Percentiles rank a stretch among this genome's conserved stretches.
Evolutionary conservation across 192 early-diverging fungal genomes (phyloP).

Genomic region (Backusella psychrophila): DNA sequence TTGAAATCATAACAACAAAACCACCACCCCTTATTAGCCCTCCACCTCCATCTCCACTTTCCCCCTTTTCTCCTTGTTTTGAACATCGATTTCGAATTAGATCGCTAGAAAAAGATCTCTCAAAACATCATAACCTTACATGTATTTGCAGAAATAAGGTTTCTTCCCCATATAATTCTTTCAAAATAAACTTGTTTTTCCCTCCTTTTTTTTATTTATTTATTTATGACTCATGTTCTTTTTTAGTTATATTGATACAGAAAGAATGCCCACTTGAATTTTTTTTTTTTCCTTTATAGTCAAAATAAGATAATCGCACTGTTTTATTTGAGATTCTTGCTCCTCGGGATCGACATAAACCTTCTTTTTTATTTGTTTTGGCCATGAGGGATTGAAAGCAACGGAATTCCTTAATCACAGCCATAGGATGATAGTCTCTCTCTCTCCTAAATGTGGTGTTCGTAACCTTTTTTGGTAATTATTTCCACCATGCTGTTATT

Average conservation of each 20-base stretch:
- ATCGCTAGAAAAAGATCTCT: not conserved
- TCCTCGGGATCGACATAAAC: not conserved
- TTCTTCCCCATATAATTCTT: slow-evolving; percentile 6
- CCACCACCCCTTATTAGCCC: not conserved
- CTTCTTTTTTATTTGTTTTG: not conserved
- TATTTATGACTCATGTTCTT: not conserved
- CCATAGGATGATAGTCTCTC: not conserved
- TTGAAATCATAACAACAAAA: not conserved
- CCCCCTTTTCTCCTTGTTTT: not conserved
- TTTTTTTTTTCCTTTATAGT: not conserved
- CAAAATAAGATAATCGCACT: not conserved
- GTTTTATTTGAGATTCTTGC: not conserved
- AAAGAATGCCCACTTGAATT: not conserved
- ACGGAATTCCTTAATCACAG: not conserved
- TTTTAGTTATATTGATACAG: not conserved
- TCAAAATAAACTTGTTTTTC: not conserved
- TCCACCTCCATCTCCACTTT: not conserved
- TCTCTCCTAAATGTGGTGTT: not conserved
- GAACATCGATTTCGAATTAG: not conserved
- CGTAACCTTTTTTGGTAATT: not conserved
- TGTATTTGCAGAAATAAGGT: not conserved
- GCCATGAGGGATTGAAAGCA: not conserved
- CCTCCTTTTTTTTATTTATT: slow-evolving; percentile 2
- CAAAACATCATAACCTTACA: not conserved
- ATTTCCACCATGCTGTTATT: not conserved